phyloP scores from a whole-genome alignment of 306 rosid genomes.

The Senna siamea region DNA sequence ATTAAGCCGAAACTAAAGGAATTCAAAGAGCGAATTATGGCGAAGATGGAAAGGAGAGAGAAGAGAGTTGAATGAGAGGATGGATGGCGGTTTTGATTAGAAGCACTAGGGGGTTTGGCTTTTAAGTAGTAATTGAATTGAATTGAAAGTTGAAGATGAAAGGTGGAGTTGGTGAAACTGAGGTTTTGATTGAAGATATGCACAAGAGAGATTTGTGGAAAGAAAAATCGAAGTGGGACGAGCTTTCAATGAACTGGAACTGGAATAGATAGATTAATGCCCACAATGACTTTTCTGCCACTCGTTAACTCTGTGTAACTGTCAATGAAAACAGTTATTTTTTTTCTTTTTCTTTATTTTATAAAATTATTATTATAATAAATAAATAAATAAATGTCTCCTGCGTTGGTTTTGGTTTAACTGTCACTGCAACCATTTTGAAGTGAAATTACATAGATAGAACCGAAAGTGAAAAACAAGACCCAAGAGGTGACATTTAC shows the following conservation, averaged over 20 bases:
- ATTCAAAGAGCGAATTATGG: conserved; percentile 43
- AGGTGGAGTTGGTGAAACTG: conserved; percentile 65
- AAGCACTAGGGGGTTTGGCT: conserved; percentile 47
- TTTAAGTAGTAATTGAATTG: conserved; percentile 31
- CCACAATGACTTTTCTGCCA: conserved; percentile 74
- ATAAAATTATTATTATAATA: background rate
- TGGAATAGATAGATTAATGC: conserved; percentile 49
- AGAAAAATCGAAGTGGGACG: conserved; percentile 47
- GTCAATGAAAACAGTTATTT: conserved; percentile 35
- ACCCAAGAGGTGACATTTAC: too few relatives aligned
- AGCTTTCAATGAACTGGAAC: conserved; percentile 51
- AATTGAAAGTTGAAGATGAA: conserved; percentile 61
- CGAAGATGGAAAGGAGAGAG: conserved; percentile 36
- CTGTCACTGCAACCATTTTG: conserved; percentile 31
- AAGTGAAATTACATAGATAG: conserved; percentile 28
- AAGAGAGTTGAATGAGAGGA: conserved; percentile 38
- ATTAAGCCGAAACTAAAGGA: conserved; percentile 25
- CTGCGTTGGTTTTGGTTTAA: conserved; percentile 25
- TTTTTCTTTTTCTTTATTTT: background rate
- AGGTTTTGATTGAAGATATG: conserved; percentile 52
- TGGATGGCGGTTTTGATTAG: conserved; percentile 51
- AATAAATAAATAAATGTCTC: background rate
- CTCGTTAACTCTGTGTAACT: conserved; percentile 29
- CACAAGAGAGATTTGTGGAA: conserved; percentile 52
- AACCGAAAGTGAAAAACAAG: conserved; percentile 8